Evolutionary conservation across 1,284 basidiomycete genomes (phyloP).

Genomic region (Chalciporus sp.): DNA sequence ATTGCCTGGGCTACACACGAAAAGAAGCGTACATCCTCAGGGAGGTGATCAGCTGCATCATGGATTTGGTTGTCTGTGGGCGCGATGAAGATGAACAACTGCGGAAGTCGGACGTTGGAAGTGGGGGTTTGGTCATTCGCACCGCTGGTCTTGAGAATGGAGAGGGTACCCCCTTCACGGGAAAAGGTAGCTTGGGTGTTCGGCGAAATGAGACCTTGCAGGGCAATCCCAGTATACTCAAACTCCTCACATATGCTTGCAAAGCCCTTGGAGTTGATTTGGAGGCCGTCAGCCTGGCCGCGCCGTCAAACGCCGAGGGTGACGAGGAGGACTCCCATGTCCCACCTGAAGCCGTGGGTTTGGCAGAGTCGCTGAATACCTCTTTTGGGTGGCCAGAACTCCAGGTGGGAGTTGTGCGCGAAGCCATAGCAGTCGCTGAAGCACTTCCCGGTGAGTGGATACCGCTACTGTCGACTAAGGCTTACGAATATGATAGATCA

Average conservation of each 20-base stretch:
- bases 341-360: slow-evolving; percentile 14
- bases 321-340: slow-evolving; percentile 26
- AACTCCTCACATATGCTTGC: slow-evolving; percentile 73
- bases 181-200: slow-evolving; percentile 62
- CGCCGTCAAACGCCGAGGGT: slow-evolving; percentile 28
- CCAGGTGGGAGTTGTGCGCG: slow-evolving; percentile 88
- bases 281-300: slow-evolving; percentile 58
- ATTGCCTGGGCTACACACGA: slow-evolving; percentile 76
- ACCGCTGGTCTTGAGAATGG: slow-evolving; percentile 18
- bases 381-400: slow-evolving; percentile 92
- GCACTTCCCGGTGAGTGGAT: slow-evolving; percentile 76
- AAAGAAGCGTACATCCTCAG: slow-evolving; percentile 88
- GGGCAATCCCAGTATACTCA: slow-evolving; percentile 80
- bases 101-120: slow-evolving; percentile 42
- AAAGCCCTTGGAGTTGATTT: slow-evolving; percentile 79
- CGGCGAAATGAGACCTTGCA: slow-evolving; percentile 71
- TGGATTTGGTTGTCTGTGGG: slow-evolving; percentile 80
- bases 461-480: slow-evolving; percentile 3
- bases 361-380: slow-evolving; percentile 42
- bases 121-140: slow-evolving; percentile 49
- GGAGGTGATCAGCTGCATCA: slow-evolving; percentile 77
- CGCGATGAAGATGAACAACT: slow-evolving; percentile 61
- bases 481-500: slow-evolving; percentile 55
- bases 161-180: slow-evolving; percentile 37
- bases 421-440: slow-evolving; percentile 89